Conservation (phyloP, 176 grass and related monocot genomes). For the Ensete glaucum region DNA sequence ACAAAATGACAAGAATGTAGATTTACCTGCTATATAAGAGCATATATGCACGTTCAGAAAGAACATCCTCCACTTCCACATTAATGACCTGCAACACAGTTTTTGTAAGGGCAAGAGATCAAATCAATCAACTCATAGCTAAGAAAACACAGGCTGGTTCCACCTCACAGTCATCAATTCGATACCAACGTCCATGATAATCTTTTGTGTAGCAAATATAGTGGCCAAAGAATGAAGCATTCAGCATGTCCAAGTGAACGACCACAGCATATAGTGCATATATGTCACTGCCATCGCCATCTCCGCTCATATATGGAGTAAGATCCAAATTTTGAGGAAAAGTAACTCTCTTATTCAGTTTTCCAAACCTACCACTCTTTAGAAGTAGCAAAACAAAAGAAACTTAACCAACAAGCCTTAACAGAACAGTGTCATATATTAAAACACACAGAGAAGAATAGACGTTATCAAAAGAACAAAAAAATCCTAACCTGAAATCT, state of each 20-base stretch:
- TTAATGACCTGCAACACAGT: slow-evolving; percentile 44
- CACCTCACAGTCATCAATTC: slow-evolving; percentile 95
- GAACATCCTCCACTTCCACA: slow-evolving; percentile 77
- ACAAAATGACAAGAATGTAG: neutral
- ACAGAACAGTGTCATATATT: too few species aligned
- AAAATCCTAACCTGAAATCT: slow-evolving; percentile 76
- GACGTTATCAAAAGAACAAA: neutral
- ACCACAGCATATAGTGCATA: slow-evolving; percentile 94
- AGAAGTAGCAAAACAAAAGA: slow-evolving; percentile 11
- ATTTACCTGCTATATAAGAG: slow-evolving; percentile 79
- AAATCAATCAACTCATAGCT: neutral
- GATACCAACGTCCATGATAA: slow-evolving; percentile 53
- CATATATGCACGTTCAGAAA: slow-evolving; percentile 97
- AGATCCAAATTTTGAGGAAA: slow-evolving; percentile 75
- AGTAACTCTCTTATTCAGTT: slow-evolving; percentile 91
- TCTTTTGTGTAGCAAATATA: slow-evolving; percentile 95
- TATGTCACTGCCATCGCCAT: slow-evolving; percentile 54
- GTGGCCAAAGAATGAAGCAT: slow-evolving; percentile 97
- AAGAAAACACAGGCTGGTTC: too few species aligned
- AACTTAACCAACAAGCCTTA: too few species aligned
- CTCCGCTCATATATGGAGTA: slow-evolving; percentile 57
- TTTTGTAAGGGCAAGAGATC: slow-evolving; percentile 4
- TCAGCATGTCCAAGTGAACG: slow-evolving; percentile 96
- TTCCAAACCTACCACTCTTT: slow-evolving; percentile 97
- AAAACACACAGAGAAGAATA: neutral